Evolutionary conservation across 768 basidiomycete genomes (phyloP).

Genomic region (Tulasnella sp.): DNA sequence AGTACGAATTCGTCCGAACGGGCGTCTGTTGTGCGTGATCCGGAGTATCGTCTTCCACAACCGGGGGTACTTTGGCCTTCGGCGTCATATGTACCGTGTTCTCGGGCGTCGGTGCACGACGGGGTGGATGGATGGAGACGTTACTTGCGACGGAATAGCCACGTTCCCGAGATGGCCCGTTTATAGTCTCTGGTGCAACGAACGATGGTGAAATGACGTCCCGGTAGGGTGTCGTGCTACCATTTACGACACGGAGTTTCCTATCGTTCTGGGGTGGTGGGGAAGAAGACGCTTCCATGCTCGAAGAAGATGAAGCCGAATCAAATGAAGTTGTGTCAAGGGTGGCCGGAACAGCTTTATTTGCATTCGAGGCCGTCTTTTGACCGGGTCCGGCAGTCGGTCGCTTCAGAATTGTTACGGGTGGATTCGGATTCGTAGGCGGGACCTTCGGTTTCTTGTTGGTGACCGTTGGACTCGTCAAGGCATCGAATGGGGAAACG

Average conservation of each 20-base stretch:
- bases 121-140: background rate
- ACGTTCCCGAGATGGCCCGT: no score
- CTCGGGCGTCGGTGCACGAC: background rate
- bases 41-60: background rate
- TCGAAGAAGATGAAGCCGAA: no score
- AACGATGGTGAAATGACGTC: no score
- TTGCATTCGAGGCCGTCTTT: background rate
- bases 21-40: background rate
- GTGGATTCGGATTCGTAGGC: no score
- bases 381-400: background rate
- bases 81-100: background rate
- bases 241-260: no score
- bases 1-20: background rate
- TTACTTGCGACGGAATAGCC: no score
- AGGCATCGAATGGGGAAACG: constrained; percentile 18
- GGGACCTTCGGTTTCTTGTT: background rate
- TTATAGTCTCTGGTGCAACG: no score
- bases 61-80: background rate
- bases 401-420: background rate
- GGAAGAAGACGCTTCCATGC: no score
- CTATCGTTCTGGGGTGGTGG: no score
- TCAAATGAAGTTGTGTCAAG: no score
- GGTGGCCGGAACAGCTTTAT: no score
- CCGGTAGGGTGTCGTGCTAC: no score
- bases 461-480: background rate